A percentile compares a stretch with the other conserved stretches of the same genome.
Evolutionary conservation across 148 eudicot genomes (phyloP).

Genomic region (Gaultheria prostrata): DNA sequence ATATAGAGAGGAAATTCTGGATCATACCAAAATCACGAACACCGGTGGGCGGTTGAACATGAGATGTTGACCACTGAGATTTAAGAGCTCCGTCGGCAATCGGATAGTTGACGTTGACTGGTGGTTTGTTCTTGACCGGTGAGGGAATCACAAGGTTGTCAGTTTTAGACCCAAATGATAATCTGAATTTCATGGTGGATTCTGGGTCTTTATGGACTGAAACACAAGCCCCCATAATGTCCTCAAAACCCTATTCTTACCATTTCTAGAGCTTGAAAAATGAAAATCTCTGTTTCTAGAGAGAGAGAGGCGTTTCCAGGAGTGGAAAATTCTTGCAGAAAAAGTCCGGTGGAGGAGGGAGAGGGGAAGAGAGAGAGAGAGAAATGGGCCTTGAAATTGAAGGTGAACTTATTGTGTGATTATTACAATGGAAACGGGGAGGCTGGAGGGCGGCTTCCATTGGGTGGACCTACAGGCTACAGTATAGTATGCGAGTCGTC

Average conservation of each 20-base stretch:
- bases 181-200: constrained; percentile 21
- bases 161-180: constrained; percentile 19
- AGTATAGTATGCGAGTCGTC: too few relatives aligned
- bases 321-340: background rate
- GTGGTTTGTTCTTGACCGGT: constrained; percentile 19
- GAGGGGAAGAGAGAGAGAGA: background rate
- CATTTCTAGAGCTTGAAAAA: background rate
- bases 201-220: constrained; percentile 25
- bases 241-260: background rate
- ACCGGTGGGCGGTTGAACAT: background rate
- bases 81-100: constrained; percentile 10
- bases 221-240: constrained; percentile 35
- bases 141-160: constrained; percentile 23
- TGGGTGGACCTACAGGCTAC: too few relatives aligned
- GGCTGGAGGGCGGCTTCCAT: too few relatives aligned
- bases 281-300: background rate
- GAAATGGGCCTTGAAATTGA: background rate
- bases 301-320: constrained; percentile 1
- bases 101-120: constrained; percentile 11
- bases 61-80: constrained; percentile 22
- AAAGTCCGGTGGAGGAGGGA: background rate
- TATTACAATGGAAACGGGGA: too few relatives aligned
- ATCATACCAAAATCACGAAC: constrained; percentile 30
- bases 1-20: background rate
- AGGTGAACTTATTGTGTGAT: background rate